phyloP scores from a whole-genome alignment of 2,329 filamentous ascomycete genomes.

The Daldinia sp. region DNA sequence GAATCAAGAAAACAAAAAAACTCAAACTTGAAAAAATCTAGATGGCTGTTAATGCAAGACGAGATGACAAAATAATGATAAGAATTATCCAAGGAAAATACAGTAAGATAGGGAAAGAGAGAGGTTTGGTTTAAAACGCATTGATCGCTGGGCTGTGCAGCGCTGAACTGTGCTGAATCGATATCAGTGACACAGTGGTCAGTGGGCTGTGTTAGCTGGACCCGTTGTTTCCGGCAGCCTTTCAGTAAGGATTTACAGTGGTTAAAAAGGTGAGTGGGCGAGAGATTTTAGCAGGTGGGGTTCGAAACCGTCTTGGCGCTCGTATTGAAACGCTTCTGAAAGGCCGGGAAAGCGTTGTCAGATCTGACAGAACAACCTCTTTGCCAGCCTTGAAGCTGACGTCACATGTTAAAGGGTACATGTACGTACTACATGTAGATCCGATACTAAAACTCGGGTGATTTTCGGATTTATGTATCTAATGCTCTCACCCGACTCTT shows the following conservation, averaged over 20 bases:
- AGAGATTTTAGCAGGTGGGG: slow-evolving; percentile 14
- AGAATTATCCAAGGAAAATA: slow-evolving; percentile 16
- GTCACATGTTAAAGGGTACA: slow-evolving; percentile 25
- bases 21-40: slow-evolving; percentile 5
- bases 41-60: slow-evolving; percentile 6
- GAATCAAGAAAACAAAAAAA: slow-evolving; percentile 11
- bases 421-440: neutral
- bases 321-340: slow-evolving; percentile 40
- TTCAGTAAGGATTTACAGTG: slow-evolving; percentile 34
- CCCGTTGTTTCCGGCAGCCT: slow-evolving; percentile 19
- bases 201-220: slow-evolving; percentile 36
- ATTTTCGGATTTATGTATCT: neutral
- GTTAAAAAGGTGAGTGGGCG: slow-evolving; percentile 29
- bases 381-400: slow-evolving; percentile 19
- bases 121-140: slow-evolving; percentile 16
- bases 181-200: slow-evolving; percentile 2
- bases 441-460: neutral
- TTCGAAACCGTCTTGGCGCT: slow-evolving; percentile 35
- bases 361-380: slow-evolving; percentile 13
- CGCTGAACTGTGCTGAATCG: neutral
- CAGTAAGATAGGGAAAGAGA: slow-evolving; percentile 3
- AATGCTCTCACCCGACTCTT: neutral
- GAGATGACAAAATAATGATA: slow-evolving; percentile 15
- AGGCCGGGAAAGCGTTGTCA: neutral
- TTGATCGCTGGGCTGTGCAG: slow-evolving; percentile 30